These are phyloP conservation scores for Aureobasidium leucospermi DNA, from an alignment of 2,329 filamentous ascomycete species.

Conservation along the genomic window DNA sequence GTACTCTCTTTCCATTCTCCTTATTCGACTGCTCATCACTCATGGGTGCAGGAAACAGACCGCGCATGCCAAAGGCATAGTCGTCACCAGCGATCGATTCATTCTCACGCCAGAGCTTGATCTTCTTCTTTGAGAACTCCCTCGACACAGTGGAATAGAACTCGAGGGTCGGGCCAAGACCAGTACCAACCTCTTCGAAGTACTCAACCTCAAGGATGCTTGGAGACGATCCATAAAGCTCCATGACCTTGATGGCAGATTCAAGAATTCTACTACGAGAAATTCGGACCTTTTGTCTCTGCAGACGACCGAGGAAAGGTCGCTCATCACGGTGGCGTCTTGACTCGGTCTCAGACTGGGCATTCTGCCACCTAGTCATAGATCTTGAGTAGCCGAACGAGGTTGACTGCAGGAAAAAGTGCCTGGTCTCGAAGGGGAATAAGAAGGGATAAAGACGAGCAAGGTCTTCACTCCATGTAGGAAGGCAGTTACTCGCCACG, in stretches of 20 bases:
- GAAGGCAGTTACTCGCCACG: constrained; percentile 92
- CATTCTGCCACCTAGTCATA: constrained; percentile 95
- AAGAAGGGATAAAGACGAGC: constrained; percentile 91
- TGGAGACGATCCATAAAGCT: constrained; percentile 92
- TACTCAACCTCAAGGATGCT: constrained; percentile 97
- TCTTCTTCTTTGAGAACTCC: constrained; percentile 94
- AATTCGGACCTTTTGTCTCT: constrained; percentile 96
- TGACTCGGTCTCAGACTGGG: constrained; percentile 72
- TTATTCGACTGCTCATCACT: constrained; percentile 65
- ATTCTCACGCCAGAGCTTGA: constrained; percentile 92
- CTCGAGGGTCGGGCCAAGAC: constrained; percentile 87
- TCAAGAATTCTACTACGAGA: constrained; percentile 91
- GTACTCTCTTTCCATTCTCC: constrained; percentile 77
- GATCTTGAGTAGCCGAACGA: constrained; percentile 97
- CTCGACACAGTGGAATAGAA: constrained; percentile 97
- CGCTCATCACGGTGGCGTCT: constrained; percentile 78
- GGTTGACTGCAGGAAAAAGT: constrained; percentile 94
- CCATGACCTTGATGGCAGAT: constrained; percentile 97
- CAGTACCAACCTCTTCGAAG: constrained; percentile 96
- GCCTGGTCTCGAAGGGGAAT: constrained; percentile 95
- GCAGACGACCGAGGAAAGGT: constrained; percentile 82
- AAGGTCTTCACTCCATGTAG: constrained; percentile 91
- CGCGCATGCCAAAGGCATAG: constrained; percentile 75
- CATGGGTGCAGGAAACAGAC: constrained; percentile 87
- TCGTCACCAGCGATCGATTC: constrained; percentile 65